Evolutionary conservation across 495 filamentous ascomycete species (phyloP), one percentile per base, ranked within the genome.

Genomic region (Haplographium delicatum): DNA sequence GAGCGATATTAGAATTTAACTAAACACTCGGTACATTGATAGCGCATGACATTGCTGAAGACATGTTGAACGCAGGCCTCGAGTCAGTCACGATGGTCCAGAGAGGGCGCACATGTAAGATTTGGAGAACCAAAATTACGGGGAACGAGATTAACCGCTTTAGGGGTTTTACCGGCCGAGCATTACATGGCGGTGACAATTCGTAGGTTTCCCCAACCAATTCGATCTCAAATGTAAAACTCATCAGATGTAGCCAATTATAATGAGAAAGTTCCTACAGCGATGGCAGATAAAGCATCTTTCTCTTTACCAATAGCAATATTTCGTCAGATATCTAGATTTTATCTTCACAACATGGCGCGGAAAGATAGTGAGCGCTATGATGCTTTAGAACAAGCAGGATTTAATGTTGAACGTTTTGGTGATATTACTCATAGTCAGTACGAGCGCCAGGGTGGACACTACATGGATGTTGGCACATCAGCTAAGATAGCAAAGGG

Each of bases 31-130:
- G 15, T 9, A 7, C 16, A 3, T n/a, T 20, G n/a, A n/a, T n/a
- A 65, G 69, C 61, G 0, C 72, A 74, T 52, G 72, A 75, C 47
- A 53, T 74, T 2, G 62, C 70, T 0, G 65, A 68, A 42, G 69
- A 74, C 46, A 70, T 70, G 56, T 47, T 70, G 26, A 51, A 54
- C 5, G 61, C 70, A 1, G 60, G 63, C 13, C 56, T 72, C 7
- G 23, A 58, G 6, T 54, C 64, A 1, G 58, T 68, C 2, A 73
- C 72, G 5, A 71, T 75, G 65, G 56, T 69, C 2, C 69, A 68
- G 50, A 58, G 63, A 10, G 58, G 56, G 1, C 54, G 34, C 1
- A 68, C 68, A 24, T 63, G 64, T 62, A 60, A n/a, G n/a, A n/a
- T n/a, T n/a, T n/a, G n/a, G n/a, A n/a, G n/a, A n/a, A n/a, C n/a